Evolutionary conservation across 208 protist genomes (phyloP).

Genomic region (Trypanosoma rangeli): DNA sequence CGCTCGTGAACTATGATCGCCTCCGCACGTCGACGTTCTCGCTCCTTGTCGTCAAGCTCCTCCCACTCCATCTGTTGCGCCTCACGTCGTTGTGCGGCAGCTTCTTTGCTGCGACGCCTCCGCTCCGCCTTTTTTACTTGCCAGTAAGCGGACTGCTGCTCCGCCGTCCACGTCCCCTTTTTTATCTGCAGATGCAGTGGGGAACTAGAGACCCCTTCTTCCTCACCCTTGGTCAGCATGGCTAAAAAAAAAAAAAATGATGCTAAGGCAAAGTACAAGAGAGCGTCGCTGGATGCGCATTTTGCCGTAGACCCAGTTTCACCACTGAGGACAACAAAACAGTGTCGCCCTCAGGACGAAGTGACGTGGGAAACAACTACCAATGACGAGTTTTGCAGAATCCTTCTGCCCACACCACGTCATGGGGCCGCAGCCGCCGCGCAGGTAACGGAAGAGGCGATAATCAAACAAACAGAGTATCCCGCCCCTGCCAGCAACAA

Average conservation of each 20-base stretch:
- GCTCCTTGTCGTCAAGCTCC: constrained; percentile 49
- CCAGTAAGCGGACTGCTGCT: constrained; percentile 64
- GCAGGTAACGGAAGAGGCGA: neutral
- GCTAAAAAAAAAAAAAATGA: constrained; percentile 19
- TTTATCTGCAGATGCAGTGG: constrained; percentile 27
- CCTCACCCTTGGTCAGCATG: neutral
- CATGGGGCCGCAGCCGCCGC: neutral
- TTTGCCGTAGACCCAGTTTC: neutral
- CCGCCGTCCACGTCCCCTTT: constrained; percentile 53
- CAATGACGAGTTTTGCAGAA: too few relatives aligned
- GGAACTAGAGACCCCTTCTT: neutral
- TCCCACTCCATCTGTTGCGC: constrained; percentile 55
- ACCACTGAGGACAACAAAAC: neutral
- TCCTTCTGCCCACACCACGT: too few relatives aligned
- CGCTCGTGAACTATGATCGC: constrained; percentile 49
- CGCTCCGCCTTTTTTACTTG: constrained; percentile 52
- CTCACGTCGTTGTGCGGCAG: constrained; percentile 32
- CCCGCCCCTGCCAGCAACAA: neutral
- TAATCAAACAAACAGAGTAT: neutral
- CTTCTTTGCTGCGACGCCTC: constrained; percentile 35
- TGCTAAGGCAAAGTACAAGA: neutral
- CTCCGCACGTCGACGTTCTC: constrained; percentile 32
- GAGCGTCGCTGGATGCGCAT: neutral
- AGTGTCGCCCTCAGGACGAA: neutral
- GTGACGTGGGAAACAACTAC: neutral